Base-by-base conservation (phyloP, 1,284 basidiomycete genomes). In the Meira miltonrushii region DNA sequence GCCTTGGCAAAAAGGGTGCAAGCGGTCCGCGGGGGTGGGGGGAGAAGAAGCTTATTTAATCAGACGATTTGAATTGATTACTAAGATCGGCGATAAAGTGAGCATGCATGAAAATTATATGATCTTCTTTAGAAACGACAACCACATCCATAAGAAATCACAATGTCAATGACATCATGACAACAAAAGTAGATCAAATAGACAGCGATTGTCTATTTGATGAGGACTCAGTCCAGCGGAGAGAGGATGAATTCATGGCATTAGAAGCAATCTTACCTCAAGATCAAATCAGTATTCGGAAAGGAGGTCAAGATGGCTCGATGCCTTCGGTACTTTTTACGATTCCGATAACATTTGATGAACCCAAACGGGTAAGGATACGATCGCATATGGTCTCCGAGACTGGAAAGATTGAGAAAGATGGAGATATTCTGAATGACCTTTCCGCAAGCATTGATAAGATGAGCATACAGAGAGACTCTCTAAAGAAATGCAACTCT, bases 211-310 rank as follows among this genome's bases (percentile, higher is more conserved):
- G 28, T 33, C 28, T 33, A 33, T 33, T 33, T 33, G 28, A 33
- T 23, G 25, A 21, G 46, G 46, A 48, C 7, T 23, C 8, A 23
- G 46, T 17, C 12, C 54, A 55, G 25, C 3, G 47, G 11, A 12
- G 38, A 40, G 56, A 58, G 19, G 58, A 59, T 48, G 58, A 59
- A 46, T 48, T 59, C 23, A 15, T 59, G 53, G 58, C 58, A 19
- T 48, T 59, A 25, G 50, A 59, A 40, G 57, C 58, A 17, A 59
- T 59, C 41, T 40, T 48, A 19, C 38, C 50, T n/a, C 17, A 39
- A n/a, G 43, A 15, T 10, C n/a, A 28, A 15, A 12, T 56, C 11
- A 39, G 25, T 19, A 10, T 53, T 9, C n/a, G 21, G 7, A 50
- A 17, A 2, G 23, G 13, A 15, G 6, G 48, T 6, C 15, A 28